A percentile compares a stretch with the other conserved stretches of the same genome.
These are phyloP conservation scores for Sanghuangporus baumii DNA, from an alignment of 1,284 basidiomycete species.

Conservation along the genomic window DNA sequence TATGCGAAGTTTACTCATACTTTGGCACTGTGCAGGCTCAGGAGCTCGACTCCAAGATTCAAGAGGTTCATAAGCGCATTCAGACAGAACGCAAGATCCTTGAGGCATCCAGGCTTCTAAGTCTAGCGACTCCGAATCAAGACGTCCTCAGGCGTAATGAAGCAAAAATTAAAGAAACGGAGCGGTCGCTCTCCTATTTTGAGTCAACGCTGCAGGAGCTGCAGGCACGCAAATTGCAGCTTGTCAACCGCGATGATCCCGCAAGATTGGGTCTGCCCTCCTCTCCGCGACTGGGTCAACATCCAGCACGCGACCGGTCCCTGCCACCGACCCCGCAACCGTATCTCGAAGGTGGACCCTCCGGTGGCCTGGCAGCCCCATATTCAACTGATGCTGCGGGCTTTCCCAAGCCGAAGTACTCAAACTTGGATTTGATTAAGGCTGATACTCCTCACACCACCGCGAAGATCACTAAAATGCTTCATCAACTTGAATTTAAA, in stretches of 20 bases:
- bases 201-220: constrained; percentile 82
- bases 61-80: constrained; percentile 86
- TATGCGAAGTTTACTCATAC: neutral
- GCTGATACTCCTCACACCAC: constrained; percentile 96
- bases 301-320: constrained; percentile 29
- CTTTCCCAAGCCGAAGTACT: constrained; percentile 55
- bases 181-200: constrained; percentile 83
- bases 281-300: constrained; percentile 23
- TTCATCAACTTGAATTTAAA: constrained; percentile 99
- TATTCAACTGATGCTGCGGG: constrained; percentile 35
- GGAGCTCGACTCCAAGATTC: constrained; percentile 87
- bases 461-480: constrained; percentile 96
- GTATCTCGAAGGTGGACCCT: constrained; percentile 38
- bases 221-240: constrained; percentile 68
- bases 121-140: constrained; percentile 79
- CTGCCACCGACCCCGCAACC: constrained; percentile 43
- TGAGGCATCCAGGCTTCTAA: constrained; percentile 77
- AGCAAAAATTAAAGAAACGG: constrained; percentile 84
- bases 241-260: constrained; percentile 50
- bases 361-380: constrained; percentile 32
- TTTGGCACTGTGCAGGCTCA: constrained; percentile 28
- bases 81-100: constrained; percentile 90
- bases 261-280: constrained; percentile 37
- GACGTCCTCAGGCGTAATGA: constrained; percentile 82
- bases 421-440: constrained; percentile 90